phyloP scores from a whole-genome alignment of 2,329 filamentous ascomycete genomes.

The Sclerotinia subarctica region DNA sequence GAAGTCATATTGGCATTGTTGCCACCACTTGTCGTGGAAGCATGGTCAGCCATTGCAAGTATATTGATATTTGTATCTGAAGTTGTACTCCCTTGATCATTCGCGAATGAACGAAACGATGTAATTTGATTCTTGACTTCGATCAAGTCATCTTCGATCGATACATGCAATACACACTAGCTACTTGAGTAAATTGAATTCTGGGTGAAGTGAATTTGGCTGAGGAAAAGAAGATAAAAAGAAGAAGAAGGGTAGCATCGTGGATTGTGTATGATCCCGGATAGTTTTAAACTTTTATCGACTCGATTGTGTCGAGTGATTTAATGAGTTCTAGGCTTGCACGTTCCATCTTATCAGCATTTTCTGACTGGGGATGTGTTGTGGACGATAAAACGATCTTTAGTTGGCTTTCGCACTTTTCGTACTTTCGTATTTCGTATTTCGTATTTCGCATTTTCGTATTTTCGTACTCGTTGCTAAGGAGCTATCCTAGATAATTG shows the following conservation, averaged over 20 bases:
- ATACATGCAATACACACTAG: not conserved
- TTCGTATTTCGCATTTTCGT: not conserved
- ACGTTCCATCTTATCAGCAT: not conserved
- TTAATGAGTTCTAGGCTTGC: not conserved
- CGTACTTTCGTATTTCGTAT: not conserved
- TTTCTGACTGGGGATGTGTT: not conserved
- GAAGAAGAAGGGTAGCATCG: not conserved
- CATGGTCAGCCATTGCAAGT: slow-evolving; percentile 1
- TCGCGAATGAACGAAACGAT: not conserved
- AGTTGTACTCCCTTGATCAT: not conserved
- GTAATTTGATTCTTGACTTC: not conserved
- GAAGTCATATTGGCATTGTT: slow-evolving; percentile 4
- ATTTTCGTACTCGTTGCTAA: not conserved
- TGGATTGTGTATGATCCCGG: not conserved
- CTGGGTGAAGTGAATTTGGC: not conserved
- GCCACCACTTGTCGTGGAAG: not conserved
- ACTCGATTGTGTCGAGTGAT: not conserved
- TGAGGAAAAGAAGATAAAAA: not conserved
- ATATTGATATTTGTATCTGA: not conserved
- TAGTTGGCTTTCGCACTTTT: not conserved
- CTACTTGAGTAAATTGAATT: not conserved
- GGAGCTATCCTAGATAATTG: not conserved
- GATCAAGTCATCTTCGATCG: not conserved
- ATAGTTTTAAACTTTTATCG: not conserved
- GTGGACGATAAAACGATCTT: not conserved